Base-by-base conservation (phyloP, 148 eudicot genomes). In the Rhododendron molle region DNA sequence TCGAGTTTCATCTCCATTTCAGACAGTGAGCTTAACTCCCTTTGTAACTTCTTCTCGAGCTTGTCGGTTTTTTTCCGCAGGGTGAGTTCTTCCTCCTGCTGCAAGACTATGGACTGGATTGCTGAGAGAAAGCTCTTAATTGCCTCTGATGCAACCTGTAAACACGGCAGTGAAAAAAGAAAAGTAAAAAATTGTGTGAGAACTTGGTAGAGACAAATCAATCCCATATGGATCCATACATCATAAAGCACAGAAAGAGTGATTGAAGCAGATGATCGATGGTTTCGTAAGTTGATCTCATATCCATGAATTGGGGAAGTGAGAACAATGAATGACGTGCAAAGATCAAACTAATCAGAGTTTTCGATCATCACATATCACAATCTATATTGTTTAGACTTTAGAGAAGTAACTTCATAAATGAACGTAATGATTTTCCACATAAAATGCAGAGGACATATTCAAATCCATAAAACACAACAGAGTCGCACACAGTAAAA, bases 91-190 rank as follows among this genome's bases (percentile, higher is more conserved):
- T 91, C 90, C 80, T 92, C 91, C 83, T 95, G 97, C 85, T 92
- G 95, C 83, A 86, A 21, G 74, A 91, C 85, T 79, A 95, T 93
- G 52, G 95, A 74, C 13, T 90, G 89, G 87, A 95, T 87, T 56
- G 86, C 92, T 54, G 86, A 73, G n/a, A 94, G 77, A 65, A 94
- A 90, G 86, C 90, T 76, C 83, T 89, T 92, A 18, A 95, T 95
- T 81, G 96, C 98, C 74, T 95, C 97, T 12, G 91, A 86, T 30
- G 92, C 94, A 43, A 84, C 93, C 98, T 95, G 91, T 18, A 73
- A 81, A 62, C n/a, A 83, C 20, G 40, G 14, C 83, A 80, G 36
- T 5, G 67, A 60, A 40, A 76, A 38, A 36, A 0, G 12, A 76
- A 38, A 20, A 15, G 20, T 6, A 72, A 26, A 30, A 72, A 74